These are phyloP conservation scores for Cocos nucifera DNA, from an alignment of 176 grass and related monocot genomes.

Conservation along the genomic window DNA sequence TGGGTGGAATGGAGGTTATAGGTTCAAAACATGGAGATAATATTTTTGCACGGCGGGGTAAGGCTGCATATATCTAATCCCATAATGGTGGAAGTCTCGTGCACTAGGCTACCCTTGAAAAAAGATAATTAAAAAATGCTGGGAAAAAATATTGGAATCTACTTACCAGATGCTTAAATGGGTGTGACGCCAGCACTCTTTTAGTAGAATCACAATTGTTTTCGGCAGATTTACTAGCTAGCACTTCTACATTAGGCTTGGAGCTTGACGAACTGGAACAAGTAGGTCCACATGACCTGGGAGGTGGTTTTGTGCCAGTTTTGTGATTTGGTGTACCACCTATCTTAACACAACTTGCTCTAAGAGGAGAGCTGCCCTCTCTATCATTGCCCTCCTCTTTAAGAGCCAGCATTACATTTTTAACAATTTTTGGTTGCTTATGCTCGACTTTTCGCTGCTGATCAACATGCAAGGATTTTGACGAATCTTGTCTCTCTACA, in stretches of 20 bases:
- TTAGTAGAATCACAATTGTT: constrained; percentile 39
- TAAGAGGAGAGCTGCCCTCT: constrained; percentile 59
- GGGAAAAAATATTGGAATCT: no score
- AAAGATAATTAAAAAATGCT: no score
- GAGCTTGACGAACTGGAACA: constrained; percentile 55
- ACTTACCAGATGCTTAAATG: constrained; percentile 63
- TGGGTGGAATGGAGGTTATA: no score
- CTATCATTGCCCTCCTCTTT: constrained; percentile 65
- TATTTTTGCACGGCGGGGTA: no score
- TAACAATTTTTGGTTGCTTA: constrained; percentile 66
- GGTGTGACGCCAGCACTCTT: constrained; percentile 36
- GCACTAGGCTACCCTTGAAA: no score
- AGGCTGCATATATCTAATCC: no score
- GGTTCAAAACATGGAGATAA: no score
- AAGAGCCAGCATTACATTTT: constrained; percentile 53
- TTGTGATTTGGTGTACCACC: constrained; percentile 43
- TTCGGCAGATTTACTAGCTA: constrained; percentile 37
- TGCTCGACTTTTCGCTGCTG: constrained; percentile 35
- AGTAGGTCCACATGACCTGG: constrained; percentile 41
- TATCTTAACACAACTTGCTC: constrained; percentile 43
- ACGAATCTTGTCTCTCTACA: constrained; percentile 44
- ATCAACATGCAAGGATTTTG: constrained; percentile 42
- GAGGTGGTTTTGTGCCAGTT: constrained; percentile 20
- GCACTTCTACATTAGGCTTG: constrained; percentile 44
- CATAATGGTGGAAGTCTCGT: no score